Evolutionary conservation across 1,284 basidiomycete genomes (phyloP), one percentile per base, ranked within the genome.

Genomic region (Pseudozyma tsukubaensis): DNA sequence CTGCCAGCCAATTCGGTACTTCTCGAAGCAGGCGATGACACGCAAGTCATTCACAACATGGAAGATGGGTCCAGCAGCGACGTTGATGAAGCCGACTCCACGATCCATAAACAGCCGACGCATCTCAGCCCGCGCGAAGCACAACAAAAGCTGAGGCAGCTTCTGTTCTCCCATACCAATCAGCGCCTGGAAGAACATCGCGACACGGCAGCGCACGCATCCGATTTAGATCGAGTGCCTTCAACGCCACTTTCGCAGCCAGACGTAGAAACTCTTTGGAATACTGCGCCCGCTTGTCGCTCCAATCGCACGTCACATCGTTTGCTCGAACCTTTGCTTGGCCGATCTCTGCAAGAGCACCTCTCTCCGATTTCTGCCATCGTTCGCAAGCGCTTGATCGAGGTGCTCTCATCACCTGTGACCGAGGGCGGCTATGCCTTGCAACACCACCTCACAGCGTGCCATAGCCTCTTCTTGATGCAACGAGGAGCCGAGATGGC

Each of bases 401-500:
- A 65, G n/a, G 55, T 64, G 4, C 63, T 77, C 10, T 59, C 54
- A 0, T 52, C 56, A 35, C 52, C 60, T 7, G 55, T 47, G 24
- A 32, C 50, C 24, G 66, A 71, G 21, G 66, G 66, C 16, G 75
- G 75, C 11, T 74, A 61, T 37, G 58, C 61, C 9, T 48, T 77
- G 43, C 67, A 49, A 36, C 21, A 48, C 0, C 75, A 77, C 37
- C 57, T 77, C 9, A 21, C 29, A 16, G 66, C 66, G 3, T 66
- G 69, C 16, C 67, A 71, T 24, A 72, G 72, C 24, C 62, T 77
- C 12, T 71, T 50, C 37, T 57, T 74, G n/a, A 74, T 73, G 75
- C 58, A 62, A 50, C 59, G 45, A 56, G 75, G 71, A 18, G 51
- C 63, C 36, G 75, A 74, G 39, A 65, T 77, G 50, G 40, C 61